Evolutionary conservation across 768 basidiomycete species (phyloP).

Genomic region (Mycena galopus): DNA sequence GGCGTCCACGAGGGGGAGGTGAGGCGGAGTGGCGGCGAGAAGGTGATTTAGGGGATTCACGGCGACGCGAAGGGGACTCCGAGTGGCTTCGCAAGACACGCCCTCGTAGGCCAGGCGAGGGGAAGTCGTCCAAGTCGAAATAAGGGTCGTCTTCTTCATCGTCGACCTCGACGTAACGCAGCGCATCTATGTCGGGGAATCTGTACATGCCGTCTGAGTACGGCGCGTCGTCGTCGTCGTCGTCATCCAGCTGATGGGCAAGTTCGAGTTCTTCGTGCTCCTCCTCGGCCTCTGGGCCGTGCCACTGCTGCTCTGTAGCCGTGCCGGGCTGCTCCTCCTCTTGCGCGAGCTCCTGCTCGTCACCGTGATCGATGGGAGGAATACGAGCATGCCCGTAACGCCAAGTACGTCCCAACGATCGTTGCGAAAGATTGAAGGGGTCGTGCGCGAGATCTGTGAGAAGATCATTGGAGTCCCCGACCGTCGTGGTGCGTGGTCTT

Average conservation of each 20-base stretch:
- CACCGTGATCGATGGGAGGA: background rate
- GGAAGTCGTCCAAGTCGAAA: background rate
- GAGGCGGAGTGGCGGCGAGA: too few species aligned
- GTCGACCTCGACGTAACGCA: background rate
- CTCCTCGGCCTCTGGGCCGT: conserved; percentile 1
- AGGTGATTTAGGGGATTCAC: background rate
- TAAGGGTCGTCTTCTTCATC: conserved; percentile 4
- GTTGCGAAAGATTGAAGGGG: conserved; percentile 7
- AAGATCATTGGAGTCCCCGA: too few species aligned
- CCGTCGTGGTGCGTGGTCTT: too few species aligned
- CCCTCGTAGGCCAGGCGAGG: too few species aligned
- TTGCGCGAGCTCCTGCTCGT: background rate
- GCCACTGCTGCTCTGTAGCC: conserved; percentile 1
- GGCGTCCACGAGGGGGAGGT: too few species aligned
- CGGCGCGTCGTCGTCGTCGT: background rate
- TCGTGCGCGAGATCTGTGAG: too few species aligned
- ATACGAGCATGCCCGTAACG: too few species aligned
- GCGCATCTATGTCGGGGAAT: too few species aligned
- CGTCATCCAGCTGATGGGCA: conserved; percentile 1
- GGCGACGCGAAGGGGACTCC: background rate
- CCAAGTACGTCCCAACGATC: conserved; percentile 3
- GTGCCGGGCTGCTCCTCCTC: too few species aligned
- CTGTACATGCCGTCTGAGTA: too few species aligned
- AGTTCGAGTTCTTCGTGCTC: background rate
- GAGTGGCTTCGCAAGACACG: too few species aligned